Evolutionary conservation across 2,329 filamentous ascomycete genomes (phyloP).

Genomic region (Diaporthe sp.): DNA sequence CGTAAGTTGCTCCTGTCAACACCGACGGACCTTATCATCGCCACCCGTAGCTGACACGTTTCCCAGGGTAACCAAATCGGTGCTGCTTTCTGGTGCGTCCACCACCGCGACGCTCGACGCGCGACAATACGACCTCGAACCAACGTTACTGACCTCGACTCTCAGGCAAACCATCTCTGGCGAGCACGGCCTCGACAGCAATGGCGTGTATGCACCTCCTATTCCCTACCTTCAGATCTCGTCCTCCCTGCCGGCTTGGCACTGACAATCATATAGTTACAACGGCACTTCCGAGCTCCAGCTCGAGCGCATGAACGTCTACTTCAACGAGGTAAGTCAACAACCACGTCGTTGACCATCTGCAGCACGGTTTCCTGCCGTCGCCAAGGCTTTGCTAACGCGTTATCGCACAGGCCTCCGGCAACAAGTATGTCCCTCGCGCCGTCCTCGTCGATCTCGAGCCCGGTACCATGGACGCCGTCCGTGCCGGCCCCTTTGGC

Average conservation of each 20-base stretch:
- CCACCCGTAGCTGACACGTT: slow-evolving; percentile 35
- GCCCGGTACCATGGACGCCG: slow-evolving; percentile 99
- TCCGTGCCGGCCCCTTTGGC: slow-evolving; percentile 97
- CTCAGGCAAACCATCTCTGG: slow-evolving; percentile 83
- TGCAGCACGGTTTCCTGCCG: background rate
- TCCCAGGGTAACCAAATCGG: slow-evolving; percentile 98
- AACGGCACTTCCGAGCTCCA: slow-evolving; percentile 98
- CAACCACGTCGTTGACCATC: too few relatives aligned
- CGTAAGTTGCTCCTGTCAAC: slow-evolving; percentile 66
- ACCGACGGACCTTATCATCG: slow-evolving; percentile 2
- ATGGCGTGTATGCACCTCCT: slow-evolving; percentile 82
- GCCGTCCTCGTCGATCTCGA: slow-evolving; percentile 99
- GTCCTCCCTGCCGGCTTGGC: slow-evolving; percentile 2
- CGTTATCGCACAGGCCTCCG: slow-evolving; percentile 75
- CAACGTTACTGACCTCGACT: slow-evolving; percentile 53
- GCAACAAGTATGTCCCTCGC: slow-evolving; percentile 99
- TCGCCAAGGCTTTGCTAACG: background rate
- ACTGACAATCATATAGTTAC: slow-evolving; percentile 72
- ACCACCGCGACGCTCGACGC: slow-evolving; percentile 15
- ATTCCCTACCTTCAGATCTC: background rate
- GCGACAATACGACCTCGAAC: slow-evolving; percentile 24
- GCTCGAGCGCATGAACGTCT: slow-evolving; percentile 99
- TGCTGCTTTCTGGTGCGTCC: slow-evolving; percentile 95
- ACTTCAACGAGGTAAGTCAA: slow-evolving; percentile 81
- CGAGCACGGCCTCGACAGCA: slow-evolving; percentile 97